phyloP scores from a whole-genome alignment of 208 protist species.

The Porcisia hertigi region DNA sequence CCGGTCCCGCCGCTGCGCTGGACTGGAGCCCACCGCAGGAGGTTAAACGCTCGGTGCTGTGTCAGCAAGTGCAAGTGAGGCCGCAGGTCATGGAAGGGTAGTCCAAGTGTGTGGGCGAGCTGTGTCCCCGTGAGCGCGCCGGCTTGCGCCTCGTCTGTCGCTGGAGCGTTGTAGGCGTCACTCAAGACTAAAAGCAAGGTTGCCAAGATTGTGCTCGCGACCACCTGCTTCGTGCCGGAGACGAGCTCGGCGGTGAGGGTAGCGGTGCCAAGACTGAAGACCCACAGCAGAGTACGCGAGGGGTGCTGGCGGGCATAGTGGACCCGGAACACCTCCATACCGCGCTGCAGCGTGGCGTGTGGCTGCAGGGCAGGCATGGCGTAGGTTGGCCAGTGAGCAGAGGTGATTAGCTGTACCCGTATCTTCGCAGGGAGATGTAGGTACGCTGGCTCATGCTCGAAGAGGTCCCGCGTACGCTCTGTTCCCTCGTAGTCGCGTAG shows the following conservation, averaged over 20 bases:
- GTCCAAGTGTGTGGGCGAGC: conserved; percentile 20
- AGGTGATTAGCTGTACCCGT: conserved; percentile 44
- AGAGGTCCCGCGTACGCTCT: conserved; percentile 25
- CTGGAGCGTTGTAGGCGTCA: conserved; percentile 29
- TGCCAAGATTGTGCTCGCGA: conserved; percentile 54
- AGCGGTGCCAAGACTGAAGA: conserved; percentile 60
- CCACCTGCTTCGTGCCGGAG: conserved; percentile 54
- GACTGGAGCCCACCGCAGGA: conserved; percentile 16
- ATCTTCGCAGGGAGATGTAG: conserved; percentile 28
- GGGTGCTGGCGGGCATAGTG: conserved; percentile 61
- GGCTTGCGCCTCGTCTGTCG: neutral
- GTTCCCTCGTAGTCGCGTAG: conserved; percentile 58
- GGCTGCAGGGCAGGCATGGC: conserved; percentile 46
- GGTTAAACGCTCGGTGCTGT: conserved; percentile 30
- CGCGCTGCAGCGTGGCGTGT: conserved; percentile 39
- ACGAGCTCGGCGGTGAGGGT: conserved; percentile 53
- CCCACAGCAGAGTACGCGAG: conserved; percentile 67
- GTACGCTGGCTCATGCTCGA: conserved; percentile 30
- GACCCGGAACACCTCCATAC: conserved; percentile 45
- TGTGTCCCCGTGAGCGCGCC: conserved; percentile 23
- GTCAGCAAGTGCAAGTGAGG: conserved; percentile 29
- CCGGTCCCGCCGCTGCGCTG: neutral
- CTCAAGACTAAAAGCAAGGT: conserved; percentile 70
- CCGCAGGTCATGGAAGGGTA: conserved; percentile 31
- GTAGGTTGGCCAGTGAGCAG: conserved; percentile 48